Base-by-base conservation (phyloP, 1,139 yeast species). In the Nakaseomyces sp. region DNA sequence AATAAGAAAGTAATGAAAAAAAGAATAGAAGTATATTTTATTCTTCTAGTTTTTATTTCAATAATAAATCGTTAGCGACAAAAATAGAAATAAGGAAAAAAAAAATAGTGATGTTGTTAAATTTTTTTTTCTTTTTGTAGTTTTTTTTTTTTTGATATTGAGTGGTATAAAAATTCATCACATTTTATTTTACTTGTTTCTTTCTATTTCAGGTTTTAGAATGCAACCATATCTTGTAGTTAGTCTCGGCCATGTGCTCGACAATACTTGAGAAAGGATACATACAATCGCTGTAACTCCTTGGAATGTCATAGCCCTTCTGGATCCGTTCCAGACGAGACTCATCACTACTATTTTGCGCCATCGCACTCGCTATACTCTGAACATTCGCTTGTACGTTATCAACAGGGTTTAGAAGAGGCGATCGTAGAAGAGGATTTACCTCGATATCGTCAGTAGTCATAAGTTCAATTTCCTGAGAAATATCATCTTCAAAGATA, bases 221-320 rank as follows among this genome's bases (percentile, higher is more conserved):
- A 5, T 32, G 36, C 15, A 32, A n/a, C 36, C 36, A 32, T 4
- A 32, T 10, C 12, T 32, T 32, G 36, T 32, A 32, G 36, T 32
- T 32, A 32, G 36, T 32, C 36, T 32, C 36, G 12, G 36, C 36
- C 36, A 32, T 32, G n/a, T 32, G 36, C 36, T 32, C 36, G 24
- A 32, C 36, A 18, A 32, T 32, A 18, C 36, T 32, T 13, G 36
- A 32, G 24, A 32, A 32, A 10, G 36, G 36, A 12, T 32, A 19
- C 36, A 32, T 32, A 5, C 36, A 32, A 10, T 19, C 36, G 18
- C 32, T 29, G 32, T 29, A 32, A 2, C 36, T n/a, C 24, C 36
- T 32, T 10, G 36, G 36, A 19, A 32, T 32, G 24, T 18, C 24
- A 24, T 32, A 32, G 24, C 36, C 24, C 24, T 18, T 17, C 24